Conservation (phyloP, 2,329 filamentous ascomycete genomes). For the Blastomyces parvus region DNA sequence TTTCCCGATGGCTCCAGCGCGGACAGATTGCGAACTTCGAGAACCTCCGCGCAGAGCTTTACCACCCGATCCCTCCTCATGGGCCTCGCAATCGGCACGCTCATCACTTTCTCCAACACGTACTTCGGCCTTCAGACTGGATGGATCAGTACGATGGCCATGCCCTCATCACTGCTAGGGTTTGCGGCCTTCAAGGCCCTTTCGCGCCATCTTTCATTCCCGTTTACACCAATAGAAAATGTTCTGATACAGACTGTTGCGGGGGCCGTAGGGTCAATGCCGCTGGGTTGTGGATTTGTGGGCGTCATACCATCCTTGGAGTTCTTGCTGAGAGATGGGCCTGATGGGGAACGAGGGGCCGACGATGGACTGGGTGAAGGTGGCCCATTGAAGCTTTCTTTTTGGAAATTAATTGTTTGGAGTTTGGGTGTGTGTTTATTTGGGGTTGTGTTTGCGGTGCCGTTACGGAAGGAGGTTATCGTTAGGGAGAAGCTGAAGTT, state of each 20-base stretch:
- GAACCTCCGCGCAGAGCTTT: constrained; percentile 53
- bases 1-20: background rate
- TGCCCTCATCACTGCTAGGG: constrained; percentile 89
- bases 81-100: constrained; percentile 71
- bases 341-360: constrained; percentile 61
- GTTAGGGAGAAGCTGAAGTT: constrained; percentile 88
- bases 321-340: constrained; percentile 66
- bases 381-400: constrained; percentile 61
- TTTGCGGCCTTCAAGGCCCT: constrained; percentile 87
- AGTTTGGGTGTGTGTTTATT: constrained; percentile 90
- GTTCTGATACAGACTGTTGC: constrained; percentile 94
- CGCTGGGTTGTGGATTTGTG: constrained; percentile 87
- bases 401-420: constrained; percentile 78
- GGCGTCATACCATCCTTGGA: constrained; percentile 90
- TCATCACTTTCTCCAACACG: constrained; percentile 95
- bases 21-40: constrained; percentile 4
- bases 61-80: constrained; percentile 70
- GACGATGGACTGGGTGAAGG: constrained; percentile 66
- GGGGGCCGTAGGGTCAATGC: constrained; percentile 93
- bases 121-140: constrained; percentile 96
- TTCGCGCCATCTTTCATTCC: constrained; percentile 60
- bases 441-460: constrained; percentile 92
- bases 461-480: constrained; percentile 80
- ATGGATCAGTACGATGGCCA: constrained; percentile 82
- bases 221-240: constrained; percentile 92